Evolutionary conservation across 1,284 basidiomycete species (phyloP).

Genomic region (Limonomyces culmigenus): DNA sequence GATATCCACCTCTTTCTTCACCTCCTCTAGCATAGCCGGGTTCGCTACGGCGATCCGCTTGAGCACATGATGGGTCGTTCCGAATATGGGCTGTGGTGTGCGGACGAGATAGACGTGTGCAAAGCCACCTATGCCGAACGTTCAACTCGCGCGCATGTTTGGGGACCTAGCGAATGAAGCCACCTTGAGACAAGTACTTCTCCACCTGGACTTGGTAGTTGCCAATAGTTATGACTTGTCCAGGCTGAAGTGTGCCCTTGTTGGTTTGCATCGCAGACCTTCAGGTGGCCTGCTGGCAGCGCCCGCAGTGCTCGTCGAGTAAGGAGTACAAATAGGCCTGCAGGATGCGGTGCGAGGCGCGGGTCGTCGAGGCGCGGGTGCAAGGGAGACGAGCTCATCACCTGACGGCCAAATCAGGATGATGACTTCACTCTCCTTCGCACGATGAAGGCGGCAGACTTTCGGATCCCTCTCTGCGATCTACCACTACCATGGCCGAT

Average conservation of each 20-base stretch:
- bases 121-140: constrained; percentile 65
- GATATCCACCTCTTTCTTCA: constrained; percentile 95
- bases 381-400: too few relatives aligned
- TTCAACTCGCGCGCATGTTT: constrained; percentile 5
- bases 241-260: constrained; percentile 57
- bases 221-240: constrained; percentile 84
- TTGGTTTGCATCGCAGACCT: constrained; percentile 10
- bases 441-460: too few relatives aligned
- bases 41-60: constrained; percentile 93
- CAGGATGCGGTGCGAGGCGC: too few relatives aligned
- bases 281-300: too few relatives aligned
- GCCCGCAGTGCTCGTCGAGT: too few relatives aligned
- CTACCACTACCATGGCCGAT: not conserved
- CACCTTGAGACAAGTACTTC: constrained; percentile 90
- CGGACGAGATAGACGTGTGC: constrained; percentile 95
- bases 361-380: too few relatives aligned
- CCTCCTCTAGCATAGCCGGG: constrained; percentile 82
- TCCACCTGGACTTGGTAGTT: constrained; percentile 78
- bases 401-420: too few relatives aligned
- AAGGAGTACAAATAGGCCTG: too few relatives aligned
- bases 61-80: constrained; percentile 88
- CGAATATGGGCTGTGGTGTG: constrained; percentile 73
- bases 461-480: not conserved
- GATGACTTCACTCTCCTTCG: too few relatives aligned
- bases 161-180: constrained; percentile 4